Percentiles rank a stretch among this genome's conserved stretches.
Evolutionary conservation across 176 grass and related monocot genomes (phyloP).

Genomic region (maize (Zea mays)): DNA sequence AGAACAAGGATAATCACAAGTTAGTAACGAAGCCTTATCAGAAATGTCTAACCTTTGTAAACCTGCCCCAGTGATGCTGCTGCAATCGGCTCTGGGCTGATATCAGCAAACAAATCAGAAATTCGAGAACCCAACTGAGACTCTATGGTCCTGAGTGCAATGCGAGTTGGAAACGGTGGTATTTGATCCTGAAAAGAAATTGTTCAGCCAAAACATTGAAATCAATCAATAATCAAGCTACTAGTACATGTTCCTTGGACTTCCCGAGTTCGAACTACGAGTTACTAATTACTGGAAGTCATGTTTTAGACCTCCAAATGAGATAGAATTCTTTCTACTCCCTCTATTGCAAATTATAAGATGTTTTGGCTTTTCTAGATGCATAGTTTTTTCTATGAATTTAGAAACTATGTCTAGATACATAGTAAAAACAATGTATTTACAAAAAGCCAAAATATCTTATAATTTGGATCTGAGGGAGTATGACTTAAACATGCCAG

Average conservation of each 20-base stretch:
- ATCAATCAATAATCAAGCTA: slow-evolving; percentile 23
- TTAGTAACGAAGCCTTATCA: slow-evolving; percentile 25
- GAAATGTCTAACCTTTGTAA: slow-evolving; percentile 78
- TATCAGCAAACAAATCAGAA: slow-evolving; percentile 82
- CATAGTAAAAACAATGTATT: too few species aligned
- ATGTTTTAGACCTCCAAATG: not conserved
- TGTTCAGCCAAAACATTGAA: slow-evolving; percentile 24
- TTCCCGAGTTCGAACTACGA: not conserved
- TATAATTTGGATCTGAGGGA: too few species aligned
- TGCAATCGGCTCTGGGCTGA: slow-evolving; percentile 76
- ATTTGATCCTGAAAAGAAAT: slow-evolving; percentile 82
- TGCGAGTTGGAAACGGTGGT: slow-evolving; percentile 88
- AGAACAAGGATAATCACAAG: slow-evolving; percentile 1
- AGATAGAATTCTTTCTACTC: not conserved
- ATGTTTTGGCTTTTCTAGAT: too few species aligned
- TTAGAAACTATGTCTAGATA: too few species aligned
- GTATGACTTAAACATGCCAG: not conserved
- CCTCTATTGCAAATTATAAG: too few species aligned
- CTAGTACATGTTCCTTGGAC: not conserved
- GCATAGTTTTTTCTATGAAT: too few species aligned
- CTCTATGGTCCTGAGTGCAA: slow-evolving; percentile 79
- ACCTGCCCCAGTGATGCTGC: slow-evolving; percentile 97
- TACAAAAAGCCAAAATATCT: too few species aligned
- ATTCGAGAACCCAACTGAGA: slow-evolving; percentile 75
- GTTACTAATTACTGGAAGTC: not conserved